A percentile compares a stretch with the other conserved stretches of the same genome.
phyloP scores from a whole-genome alignment of 805 yeast species.

The Saccharomycopsis fermentans region DNA sequence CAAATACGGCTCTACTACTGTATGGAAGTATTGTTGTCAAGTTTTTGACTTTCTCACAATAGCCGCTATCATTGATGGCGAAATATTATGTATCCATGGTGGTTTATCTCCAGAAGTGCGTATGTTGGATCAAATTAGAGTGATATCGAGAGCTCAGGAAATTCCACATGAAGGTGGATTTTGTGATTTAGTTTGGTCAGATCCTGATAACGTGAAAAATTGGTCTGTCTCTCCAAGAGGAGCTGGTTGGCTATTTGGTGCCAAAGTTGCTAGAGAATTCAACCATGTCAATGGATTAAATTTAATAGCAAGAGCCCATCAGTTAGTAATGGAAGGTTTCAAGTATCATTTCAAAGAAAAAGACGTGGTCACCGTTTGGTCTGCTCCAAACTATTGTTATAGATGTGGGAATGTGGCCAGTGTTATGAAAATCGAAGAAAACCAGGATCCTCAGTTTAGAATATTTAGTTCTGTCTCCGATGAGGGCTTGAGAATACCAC shows the following conservation, averaged over 20 bases:
- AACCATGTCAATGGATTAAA: slow-evolving; percentile 87
- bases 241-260: slow-evolving; percentile 97
- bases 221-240: slow-evolving; percentile 99
- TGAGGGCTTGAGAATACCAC: slow-evolving; percentile 34
- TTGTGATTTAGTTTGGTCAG: slow-evolving; percentile 96
- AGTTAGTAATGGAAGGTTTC: slow-evolving; percentile 97
- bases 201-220: slow-evolving; percentile 94
- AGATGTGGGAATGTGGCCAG: slow-evolving; percentile 97
- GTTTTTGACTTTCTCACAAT: slow-evolving; percentile 89
- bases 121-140: slow-evolving; percentile 94
- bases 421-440: slow-evolving; percentile 91
- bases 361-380: slow-evolving; percentile 96
- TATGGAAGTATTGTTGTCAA: slow-evolving; percentile 94
- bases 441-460: slow-evolving; percentile 78
- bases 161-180: slow-evolving; percentile 99
- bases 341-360: slow-evolving; percentile 92
- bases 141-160: slow-evolving; percentile 90
- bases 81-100: slow-evolving; percentile 91
- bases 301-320: slow-evolving; percentile 93
- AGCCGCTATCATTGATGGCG: slow-evolving; percentile 94
- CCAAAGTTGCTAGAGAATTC: slow-evolving; percentile 88
- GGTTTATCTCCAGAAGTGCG: slow-evolving; percentile 95
- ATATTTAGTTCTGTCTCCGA: slow-evolving; percentile 95
- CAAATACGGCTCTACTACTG: slow-evolving; percentile 89
- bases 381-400: slow-evolving; percentile 95